These are phyloP conservation scores for Chrysanthemum lavandulifolium DNA, from an alignment of 129 eudicot species.

Conservation along the genomic window DNA sequence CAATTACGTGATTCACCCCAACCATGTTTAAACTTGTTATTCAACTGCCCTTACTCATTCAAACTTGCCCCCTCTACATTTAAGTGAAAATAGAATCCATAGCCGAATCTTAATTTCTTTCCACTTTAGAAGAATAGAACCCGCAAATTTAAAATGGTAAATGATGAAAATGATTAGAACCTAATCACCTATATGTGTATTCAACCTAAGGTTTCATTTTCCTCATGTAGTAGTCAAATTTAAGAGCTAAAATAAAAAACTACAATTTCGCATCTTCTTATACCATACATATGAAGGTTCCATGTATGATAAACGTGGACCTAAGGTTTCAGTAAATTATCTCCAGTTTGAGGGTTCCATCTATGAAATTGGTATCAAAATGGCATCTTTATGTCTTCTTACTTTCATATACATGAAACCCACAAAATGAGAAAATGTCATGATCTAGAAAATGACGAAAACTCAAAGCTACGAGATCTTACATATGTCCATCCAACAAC, in stretches of 20 bases:
- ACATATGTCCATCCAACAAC: slow-evolving; percentile 97
- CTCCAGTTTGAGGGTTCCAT: background rate
- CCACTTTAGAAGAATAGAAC: background rate
- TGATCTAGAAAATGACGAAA: background rate
- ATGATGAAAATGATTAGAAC: background rate
- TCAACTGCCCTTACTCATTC: no score
- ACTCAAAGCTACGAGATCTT: slow-evolving; percentile 32
- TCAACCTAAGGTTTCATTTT: background rate
- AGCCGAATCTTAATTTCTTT: background rate
- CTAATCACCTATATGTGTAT: no score
- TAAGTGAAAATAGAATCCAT: background rate
- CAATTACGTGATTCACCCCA: no score
- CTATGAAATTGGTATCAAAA: background rate
- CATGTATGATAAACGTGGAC: background rate
- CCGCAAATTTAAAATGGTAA: background rate
- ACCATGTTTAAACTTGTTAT: no score
- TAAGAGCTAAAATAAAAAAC: no score
- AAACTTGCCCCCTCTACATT: no score
- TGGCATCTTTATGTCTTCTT: background rate
- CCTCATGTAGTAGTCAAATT: background rate
- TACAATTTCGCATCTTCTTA: no score
- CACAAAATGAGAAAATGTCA: background rate
- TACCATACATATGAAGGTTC: no score
- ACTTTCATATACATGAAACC: slow-evolving; percentile 11
- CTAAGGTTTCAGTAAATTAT: background rate